These are phyloP conservation scores for Alternaria incomplexa DNA, from an alignment of 2,329 filamentous ascomycete genomes.

Conservation along the genomic window DNA sequence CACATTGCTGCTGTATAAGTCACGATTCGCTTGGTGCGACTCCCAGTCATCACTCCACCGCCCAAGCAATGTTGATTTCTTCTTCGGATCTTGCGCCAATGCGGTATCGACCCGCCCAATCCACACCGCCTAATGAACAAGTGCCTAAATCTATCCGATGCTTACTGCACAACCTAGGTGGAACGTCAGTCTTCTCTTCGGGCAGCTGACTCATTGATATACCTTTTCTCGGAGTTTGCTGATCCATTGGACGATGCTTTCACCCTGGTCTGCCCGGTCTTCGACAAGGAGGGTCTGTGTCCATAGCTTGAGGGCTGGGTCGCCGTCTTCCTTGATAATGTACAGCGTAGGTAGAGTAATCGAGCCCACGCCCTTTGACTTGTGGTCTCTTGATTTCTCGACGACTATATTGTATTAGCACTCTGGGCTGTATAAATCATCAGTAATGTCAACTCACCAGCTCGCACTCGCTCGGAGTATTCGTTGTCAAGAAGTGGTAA, in stretches of 20 bases:
- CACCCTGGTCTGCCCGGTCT: slow-evolving; percentile 90
- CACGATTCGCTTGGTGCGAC: background rate
- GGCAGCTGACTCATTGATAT: slow-evolving; percentile 39
- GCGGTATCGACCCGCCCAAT: background rate
- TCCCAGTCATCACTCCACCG: background rate
- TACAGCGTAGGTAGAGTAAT: slow-evolving; percentile 94
- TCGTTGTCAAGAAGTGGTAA: slow-evolving; percentile 91
- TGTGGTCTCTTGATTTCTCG: slow-evolving; percentile 89
- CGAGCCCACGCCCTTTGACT: slow-evolving; percentile 85
- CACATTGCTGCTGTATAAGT: slow-evolving; percentile 9
- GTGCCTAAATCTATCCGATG: background rate
- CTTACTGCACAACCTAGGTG: slow-evolving; percentile 47
- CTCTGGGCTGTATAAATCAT: background rate
- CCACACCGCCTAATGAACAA: slow-evolving; percentile 7
- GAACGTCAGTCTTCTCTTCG: slow-evolving; percentile 17
- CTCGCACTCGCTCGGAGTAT: slow-evolving; percentile 90
- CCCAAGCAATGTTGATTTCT: slow-evolving; percentile 1
- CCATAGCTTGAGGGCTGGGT: slow-evolving; percentile 94
- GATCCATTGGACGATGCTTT: slow-evolving; percentile 94
- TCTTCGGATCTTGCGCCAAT: background rate
- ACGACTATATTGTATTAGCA: slow-evolving; percentile 66
- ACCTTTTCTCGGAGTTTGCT: slow-evolving; percentile 95
- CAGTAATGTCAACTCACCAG: slow-evolving; percentile 14
- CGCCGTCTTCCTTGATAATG: slow-evolving; percentile 91
- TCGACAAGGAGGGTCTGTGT: slow-evolving; percentile 95